A percentile compares a stretch with the other conserved stretches of the same genome.
phyloP scores from a whole-genome alignment of 768 basidiomycete genomes.

The Lentinula sp. region DNA sequence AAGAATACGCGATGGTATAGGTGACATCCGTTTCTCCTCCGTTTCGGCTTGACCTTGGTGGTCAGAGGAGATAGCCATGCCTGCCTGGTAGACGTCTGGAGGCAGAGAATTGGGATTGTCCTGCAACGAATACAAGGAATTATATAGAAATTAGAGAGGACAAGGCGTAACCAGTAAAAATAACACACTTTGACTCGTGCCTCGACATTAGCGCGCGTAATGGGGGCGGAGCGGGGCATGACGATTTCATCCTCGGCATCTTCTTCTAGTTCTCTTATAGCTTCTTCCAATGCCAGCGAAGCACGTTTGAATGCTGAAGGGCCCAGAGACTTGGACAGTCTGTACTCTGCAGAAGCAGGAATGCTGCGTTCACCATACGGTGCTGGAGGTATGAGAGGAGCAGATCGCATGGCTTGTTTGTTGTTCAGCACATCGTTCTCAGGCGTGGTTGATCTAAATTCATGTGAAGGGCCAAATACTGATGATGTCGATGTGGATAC shows the following conservation, averaged over 20 bases:
- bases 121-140: not conserved
- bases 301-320: conserved; percentile 53
- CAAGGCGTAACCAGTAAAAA: conserved; percentile 1
- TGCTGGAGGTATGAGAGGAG: conserved; percentile 31
- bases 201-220: conserved; percentile 33
- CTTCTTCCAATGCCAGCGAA: conserved; percentile 70
- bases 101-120: conserved; percentile 9
- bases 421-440: conserved; percentile 36
- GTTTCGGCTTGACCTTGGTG: conserved; percentile 41
- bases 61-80: conserved; percentile 69
- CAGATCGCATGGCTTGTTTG: conserved; percentile 32
- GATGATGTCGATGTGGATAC: conserved; percentile 31
- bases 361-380: conserved; percentile 27
- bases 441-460: conserved; percentile 49
- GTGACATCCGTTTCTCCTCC: conserved; percentile 51
- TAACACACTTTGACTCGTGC: conserved; percentile 25
- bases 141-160: not conserved
- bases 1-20: conserved; percentile 54
- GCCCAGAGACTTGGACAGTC: conserved; percentile 44
- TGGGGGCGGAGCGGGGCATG: conserved; percentile 57
- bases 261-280: conserved; percentile 75
- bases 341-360: conserved; percentile 35
- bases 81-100: conserved; percentile 47
- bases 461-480: conserved; percentile 31
- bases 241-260: conserved; percentile 72